Conservation (phyloP, 1,139 yeast genomes). For the Kodamaea suecica region DNA sequence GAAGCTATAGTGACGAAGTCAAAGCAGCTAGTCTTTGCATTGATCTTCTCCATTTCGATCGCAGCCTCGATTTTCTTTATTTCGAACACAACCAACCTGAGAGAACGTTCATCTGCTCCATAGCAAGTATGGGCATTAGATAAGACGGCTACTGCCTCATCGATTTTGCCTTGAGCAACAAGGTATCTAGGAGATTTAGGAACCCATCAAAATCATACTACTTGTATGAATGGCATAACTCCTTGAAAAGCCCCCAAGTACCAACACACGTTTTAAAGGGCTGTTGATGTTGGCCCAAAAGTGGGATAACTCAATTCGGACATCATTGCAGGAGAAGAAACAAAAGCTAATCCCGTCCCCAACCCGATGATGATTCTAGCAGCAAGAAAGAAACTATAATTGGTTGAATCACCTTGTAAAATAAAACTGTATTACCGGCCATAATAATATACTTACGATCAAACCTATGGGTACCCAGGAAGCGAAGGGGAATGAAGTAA, state of each 20-base stretch:
- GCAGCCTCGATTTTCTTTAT: constrained; percentile 43
- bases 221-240: constrained; percentile 27
- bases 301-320: constrained; percentile 47
- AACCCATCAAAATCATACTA: constrained; percentile 29
- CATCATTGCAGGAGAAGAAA: constrained; percentile 39
- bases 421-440: constrained; percentile 18
- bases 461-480: constrained; percentile 36
- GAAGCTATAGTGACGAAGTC: constrained; percentile 35
- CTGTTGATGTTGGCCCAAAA: constrained; percentile 45
- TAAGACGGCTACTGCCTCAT: constrained; percentile 33
- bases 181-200: constrained; percentile 51
- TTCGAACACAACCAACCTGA: constrained; percentile 42
- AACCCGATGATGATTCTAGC: constrained; percentile 41
- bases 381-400: constrained; percentile 32
- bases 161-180: constrained; percentile 34
- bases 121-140: constrained; percentile 41
- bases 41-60: constrained; percentile 33
- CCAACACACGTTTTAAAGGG: constrained; percentile 45
- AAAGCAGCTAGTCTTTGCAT: constrained; percentile 24
- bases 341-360: constrained; percentile 36
- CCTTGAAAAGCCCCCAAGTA: constrained; percentile 51
- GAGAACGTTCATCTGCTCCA: constrained; percentile 26
- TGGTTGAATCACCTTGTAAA: constrained; percentile 41
- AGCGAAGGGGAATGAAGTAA: constrained; percentile 27
- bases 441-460: constrained; percentile 38